Evolutionary conservation across 768 basidiomycete genomes (phyloP), one percentile per base, ranked within the genome.

Genomic region (Tubosaeta brunneosetosa): DNA sequence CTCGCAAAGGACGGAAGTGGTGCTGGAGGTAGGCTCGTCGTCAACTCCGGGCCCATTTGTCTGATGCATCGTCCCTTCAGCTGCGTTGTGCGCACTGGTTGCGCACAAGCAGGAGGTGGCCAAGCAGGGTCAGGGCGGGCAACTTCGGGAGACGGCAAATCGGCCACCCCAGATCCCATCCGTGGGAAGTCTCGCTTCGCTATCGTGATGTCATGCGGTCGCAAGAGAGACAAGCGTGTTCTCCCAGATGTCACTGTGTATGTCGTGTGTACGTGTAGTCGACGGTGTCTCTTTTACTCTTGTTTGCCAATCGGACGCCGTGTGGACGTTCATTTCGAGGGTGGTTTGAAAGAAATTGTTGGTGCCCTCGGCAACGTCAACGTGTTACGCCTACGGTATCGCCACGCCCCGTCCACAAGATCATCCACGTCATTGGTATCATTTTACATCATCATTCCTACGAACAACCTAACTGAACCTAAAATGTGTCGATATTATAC

Each of bases 1-100:
- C 67, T 98, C 66, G 97, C 97, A 4, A 98, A 97, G 70, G 97
- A 99, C 61, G 97, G 97, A 12, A 94, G 91, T 63, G 97, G 95
- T 34, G 93, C 94, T 38, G 97, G 97, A 65, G 95, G 94, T 97
- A 69, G 16, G 16, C 17, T 13, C 37, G 8, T 5, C 22, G 6
- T 17, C 43, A 43, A 36, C 19, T 5, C 17, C 6, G 3, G 36
- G 42, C 8, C 41, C 5, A 34, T 25, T 52, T 14, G 16, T 44
- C 42, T 55, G 37, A 53, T 43, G 52, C 3, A 38, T 59, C 48
- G 12, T 47, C 43, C 45, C 26, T 17, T 27, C 55, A 94, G 93
- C 93, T 66, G 93, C 93, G 38, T 75, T 97, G 37, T 88, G 90
- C 60, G 93, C 93, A 2, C 77, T 94, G 32, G 61, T 71, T 13